Conservation (phyloP, 176 grass and related monocot genomes). For the Stipa capillata region DNA sequence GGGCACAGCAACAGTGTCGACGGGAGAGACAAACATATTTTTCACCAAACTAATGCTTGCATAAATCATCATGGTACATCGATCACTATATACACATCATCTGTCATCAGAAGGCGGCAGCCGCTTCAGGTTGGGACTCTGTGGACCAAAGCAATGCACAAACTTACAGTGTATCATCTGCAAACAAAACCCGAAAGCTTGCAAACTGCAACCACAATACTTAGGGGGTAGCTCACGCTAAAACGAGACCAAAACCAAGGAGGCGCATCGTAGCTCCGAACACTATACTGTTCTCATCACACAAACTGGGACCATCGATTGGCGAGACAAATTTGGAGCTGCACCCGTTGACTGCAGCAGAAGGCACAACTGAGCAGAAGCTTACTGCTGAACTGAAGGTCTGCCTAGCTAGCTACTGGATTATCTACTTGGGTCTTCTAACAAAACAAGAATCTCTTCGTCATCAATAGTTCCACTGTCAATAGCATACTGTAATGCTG, state of each 20-base stretch:
- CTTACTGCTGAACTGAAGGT: not conserved
- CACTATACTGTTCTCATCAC: constrained; percentile 13
- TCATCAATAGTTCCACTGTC: constrained; percentile 68
- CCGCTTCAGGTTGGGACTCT: constrained; percentile 14
- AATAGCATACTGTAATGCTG: constrained; percentile 74
- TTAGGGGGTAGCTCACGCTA: constrained; percentile 25
- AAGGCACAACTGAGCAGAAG: not conserved
- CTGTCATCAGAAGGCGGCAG: constrained; percentile 16
- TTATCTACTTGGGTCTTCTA: constrained; percentile 77
- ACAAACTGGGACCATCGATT: not conserved
- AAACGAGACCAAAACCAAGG: not conserved
- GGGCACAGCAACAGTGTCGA: not conserved
- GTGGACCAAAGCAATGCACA: constrained; percentile 52
- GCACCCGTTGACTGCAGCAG: constrained; percentile 9
- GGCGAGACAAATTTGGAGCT: not conserved
- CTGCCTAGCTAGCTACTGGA: constrained; percentile 18
- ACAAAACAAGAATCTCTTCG: constrained; percentile 83
- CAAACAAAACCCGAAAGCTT: constrained; percentile 39
- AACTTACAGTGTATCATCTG: constrained; percentile 44
- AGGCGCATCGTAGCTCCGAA: not conserved
- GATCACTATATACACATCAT: constrained; percentile 39
- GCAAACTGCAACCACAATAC: constrained; percentile 26
- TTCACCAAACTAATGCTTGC: constrained; percentile 28
- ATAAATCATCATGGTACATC: constrained; percentile 26
- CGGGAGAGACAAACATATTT: not conserved